phyloP scores from a whole-genome alignment of 257 asterid genomes.

The Buddleja alternifolia region DNA sequence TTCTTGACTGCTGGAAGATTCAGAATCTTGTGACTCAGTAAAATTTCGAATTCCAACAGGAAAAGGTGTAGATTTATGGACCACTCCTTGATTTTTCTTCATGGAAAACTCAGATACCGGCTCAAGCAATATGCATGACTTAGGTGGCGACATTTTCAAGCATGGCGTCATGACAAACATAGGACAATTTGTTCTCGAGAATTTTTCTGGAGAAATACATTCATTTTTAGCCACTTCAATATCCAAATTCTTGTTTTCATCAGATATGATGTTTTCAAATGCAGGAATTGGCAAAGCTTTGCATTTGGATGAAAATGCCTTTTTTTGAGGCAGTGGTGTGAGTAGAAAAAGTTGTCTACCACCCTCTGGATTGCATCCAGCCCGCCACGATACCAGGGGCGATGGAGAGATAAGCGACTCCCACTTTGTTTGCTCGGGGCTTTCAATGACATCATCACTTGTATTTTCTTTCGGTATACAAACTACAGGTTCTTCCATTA shows the following conservation, averaged over 20 bases:
- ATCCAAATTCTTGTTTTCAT: constrained; percentile 32
- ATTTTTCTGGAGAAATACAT: constrained; percentile 48
- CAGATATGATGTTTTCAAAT: constrained; percentile 33
- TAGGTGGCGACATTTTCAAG: constrained; percentile 84
- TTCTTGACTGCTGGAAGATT: constrained; percentile 49
- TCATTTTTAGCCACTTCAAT: constrained; percentile 28
- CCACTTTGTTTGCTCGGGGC: constrained; percentile 66
- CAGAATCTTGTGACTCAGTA: constrained; percentile 56
- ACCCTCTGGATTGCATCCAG: constrained; percentile 61
- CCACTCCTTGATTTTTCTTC: constrained; percentile 44
- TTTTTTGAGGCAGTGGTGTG: constrained; percentile 77
- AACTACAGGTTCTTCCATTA: constrained; percentile 31
- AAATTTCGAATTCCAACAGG: constrained; percentile 41
- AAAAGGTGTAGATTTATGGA: constrained; percentile 63
- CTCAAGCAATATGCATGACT: constrained; percentile 83
- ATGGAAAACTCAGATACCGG: constrained; percentile 55
- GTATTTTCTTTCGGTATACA: constrained; percentile 30
- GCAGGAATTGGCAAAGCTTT: constrained; percentile 36
- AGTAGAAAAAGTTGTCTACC: constrained; percentile 85
- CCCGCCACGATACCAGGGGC: constrained; percentile 94
- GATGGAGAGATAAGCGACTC: constrained; percentile 87
- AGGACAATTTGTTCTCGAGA: constrained; percentile 40
- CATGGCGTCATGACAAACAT: constrained; percentile 72
- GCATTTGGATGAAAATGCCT: constrained; percentile 42
- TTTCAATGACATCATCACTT: constrained; percentile 35